Evolutionary conservation across 2,329 filamentous ascomycete genomes (phyloP), one percentile per base, ranked within the genome.

Genomic region (Aspergillus brunneoviolaceus): DNA sequence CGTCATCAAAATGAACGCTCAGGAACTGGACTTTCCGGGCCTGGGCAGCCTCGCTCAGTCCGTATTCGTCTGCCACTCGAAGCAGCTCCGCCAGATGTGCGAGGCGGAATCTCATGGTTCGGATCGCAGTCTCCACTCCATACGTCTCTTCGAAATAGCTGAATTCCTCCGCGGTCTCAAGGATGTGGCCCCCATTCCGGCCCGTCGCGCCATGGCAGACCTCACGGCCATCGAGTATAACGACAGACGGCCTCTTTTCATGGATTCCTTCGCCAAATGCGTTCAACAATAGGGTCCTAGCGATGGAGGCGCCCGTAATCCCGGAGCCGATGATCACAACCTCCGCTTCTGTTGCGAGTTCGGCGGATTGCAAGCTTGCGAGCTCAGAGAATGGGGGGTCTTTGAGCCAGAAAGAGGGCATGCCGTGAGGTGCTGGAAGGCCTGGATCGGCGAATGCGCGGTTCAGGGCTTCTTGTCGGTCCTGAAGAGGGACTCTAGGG

Each of bases 141-240:
- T 64, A 60, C 0, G 3, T 9, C 19, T 62, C 63, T 4, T 62
- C 65, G 0, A 69, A 51, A 3, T 67, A 65, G 4, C 52, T 19
- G 39, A 68, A 73, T 4, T 67, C 65, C 33, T 73, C 68, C 4
- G 58, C 69, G 7, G 70, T 67, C 11, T 71, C 66, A 1, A 72
- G 55, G 11, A 75, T 72, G 33, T 74, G 72, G 0, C 71, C 73
- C 0, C 73, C 73, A 57, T 75, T 75, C 3, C 72, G 71, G 1
- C 73, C 73, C 0, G 72, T 75, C 1, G 73, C 73, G 12, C 73
- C 73, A 12, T 65, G 69, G 49, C 73, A 75, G 12, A 71, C 52
- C 23, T 66, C 64, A 16, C 73, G 71, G 0, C 72, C 71, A 57
- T 75, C 73, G 1, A 75, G 63, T 23, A 74, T 66, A 2, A 70